These are phyloP conservation scores for Solanum rostratum DNA, from an alignment of 257 asterid species.

Conservation along the genomic window DNA sequence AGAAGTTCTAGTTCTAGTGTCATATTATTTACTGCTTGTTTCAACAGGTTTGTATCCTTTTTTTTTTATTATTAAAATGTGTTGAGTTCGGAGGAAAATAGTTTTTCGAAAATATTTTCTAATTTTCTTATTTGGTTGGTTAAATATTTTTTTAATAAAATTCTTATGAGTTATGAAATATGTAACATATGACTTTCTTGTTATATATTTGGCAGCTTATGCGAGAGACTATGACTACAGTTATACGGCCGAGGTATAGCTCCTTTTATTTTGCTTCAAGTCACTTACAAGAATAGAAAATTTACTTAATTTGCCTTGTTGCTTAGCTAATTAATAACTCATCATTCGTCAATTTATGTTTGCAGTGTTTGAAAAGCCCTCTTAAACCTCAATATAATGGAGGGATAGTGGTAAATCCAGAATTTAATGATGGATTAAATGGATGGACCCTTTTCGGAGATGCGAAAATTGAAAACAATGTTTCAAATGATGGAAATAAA, in stretches of 20 bases:
- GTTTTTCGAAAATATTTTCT: background rate
- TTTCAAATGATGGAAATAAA: slow-evolving; percentile 7
- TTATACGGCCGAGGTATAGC: background rate
- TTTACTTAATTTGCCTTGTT: background rate
- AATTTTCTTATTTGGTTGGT: background rate
- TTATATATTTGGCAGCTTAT: background rate
- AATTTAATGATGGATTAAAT: slow-evolving; percentile 8
- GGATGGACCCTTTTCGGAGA: slow-evolving; percentile 13
- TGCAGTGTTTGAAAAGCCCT: slow-evolving; percentile 25
- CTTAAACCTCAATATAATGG: slow-evolving; percentile 24
- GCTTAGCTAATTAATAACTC: background rate
- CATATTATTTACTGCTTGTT: background rate
- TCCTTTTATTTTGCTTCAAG: background rate
- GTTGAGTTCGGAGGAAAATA: background rate
- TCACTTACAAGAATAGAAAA: background rate
- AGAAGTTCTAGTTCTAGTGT: background rate
- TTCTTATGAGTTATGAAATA: too few relatives aligned
- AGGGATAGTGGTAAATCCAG: slow-evolving; percentile 25
- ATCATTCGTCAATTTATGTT: background rate
- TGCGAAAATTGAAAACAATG: background rate
- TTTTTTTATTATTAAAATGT: background rate
- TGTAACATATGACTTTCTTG: background rate
- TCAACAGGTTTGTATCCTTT: background rate
- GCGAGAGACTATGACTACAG: background rate
- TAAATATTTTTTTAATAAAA: background rate